phyloP scores from a whole-genome alignment of 345 rosid genomes.

The Physaria fendleri region DNA sequence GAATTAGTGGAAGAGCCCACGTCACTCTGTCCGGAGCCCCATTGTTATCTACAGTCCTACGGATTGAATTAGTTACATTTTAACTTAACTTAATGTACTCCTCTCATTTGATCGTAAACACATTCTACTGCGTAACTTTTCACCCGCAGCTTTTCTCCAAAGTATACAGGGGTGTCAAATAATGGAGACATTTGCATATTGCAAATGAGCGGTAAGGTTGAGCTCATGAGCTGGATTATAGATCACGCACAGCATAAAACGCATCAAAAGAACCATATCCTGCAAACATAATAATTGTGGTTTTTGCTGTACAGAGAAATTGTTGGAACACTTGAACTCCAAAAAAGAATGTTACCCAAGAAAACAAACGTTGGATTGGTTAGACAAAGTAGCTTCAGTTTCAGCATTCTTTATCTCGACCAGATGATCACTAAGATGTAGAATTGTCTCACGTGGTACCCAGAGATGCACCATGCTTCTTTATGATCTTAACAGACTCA shows the following conservation, averaged over 20 bases:
- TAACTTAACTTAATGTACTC: too few species aligned
- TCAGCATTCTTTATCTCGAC: neutral
- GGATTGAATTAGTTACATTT: neutral
- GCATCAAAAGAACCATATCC: too few species aligned
- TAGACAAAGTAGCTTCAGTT: neutral
- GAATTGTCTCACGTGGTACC: conserved; percentile 41
- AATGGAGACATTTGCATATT: too few species aligned
- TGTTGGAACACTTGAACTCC: too few species aligned
- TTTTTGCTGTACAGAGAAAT: conserved; percentile 1
- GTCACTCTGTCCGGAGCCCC: conserved; percentile 62
- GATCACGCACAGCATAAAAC: too few species aligned
- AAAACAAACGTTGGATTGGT: neutral
- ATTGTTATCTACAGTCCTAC: conserved; percentile 42
- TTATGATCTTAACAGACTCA: conserved; percentile 55
- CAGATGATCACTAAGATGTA: conserved; percentile 4
- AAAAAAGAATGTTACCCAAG: too few species aligned
- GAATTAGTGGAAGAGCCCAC: conserved; percentile 51
- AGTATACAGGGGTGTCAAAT: too few species aligned
- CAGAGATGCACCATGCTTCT: conserved; percentile 61
- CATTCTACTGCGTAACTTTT: too few species aligned
- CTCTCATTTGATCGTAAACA: neutral
- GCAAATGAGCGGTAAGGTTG: too few species aligned
- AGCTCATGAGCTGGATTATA: too few species aligned
- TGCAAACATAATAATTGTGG: neutral
- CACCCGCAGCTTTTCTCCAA: too few species aligned